Evolutionary conservation across 306 rosid genomes (phyloP).

Genomic region (Astragalus glycyphyllos): DNA sequence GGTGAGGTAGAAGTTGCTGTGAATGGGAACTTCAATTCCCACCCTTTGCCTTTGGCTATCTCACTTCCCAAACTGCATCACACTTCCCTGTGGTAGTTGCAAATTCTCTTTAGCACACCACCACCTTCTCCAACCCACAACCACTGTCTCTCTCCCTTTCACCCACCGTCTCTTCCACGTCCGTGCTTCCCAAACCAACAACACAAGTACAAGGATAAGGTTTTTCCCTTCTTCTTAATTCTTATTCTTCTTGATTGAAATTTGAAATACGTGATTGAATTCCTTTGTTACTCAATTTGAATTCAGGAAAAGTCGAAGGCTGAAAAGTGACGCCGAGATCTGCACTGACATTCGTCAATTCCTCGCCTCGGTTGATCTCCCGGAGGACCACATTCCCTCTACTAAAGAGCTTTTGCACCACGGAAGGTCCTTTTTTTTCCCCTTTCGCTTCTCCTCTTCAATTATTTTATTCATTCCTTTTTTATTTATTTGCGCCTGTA

Average conservation of each 20-base stretch:
- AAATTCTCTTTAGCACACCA: background rate
- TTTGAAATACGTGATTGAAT: background rate
- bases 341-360: conserved; percentile 71
- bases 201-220: background rate
- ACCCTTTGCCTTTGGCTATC: background rate
- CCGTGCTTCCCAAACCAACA: conserved; percentile 3
- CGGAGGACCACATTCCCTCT: conserved; percentile 71
- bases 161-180: background rate
- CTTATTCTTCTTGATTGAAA: background rate
- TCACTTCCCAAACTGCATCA: background rate
- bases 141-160: background rate
- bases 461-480: background rate
- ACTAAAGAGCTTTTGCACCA: conserved; percentile 73
- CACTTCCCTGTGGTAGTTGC: background rate
- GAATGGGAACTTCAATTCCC: background rate
- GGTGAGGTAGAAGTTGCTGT: background rate
- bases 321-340: conserved; percentile 79
- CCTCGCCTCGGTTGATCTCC: conserved; percentile 64
- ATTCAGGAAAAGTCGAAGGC: conserved; percentile 59
- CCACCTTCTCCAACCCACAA: background rate
- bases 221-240: background rate
- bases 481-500: background rate
- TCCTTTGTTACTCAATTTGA: background rate
- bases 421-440: conserved; percentile 68
- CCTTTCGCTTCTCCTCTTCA: conserved; percentile 16